These are phyloP conservation scores for Gypsophila paniculata DNA, from an alignment of 179 eudicot species.

Conservation along the genomic window DNA sequence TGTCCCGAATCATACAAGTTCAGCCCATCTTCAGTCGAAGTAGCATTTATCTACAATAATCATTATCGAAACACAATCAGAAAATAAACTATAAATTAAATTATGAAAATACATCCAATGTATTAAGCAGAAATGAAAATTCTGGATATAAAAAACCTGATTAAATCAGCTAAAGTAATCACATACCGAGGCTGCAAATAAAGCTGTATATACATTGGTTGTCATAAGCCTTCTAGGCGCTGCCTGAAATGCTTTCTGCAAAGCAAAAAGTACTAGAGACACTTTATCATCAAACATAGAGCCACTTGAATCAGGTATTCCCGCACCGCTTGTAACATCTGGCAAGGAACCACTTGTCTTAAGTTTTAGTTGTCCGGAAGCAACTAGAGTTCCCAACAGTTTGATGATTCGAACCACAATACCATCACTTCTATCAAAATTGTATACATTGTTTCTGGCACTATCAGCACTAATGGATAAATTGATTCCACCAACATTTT, in stretches of 20 bases:
- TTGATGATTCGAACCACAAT: constrained; percentile 77
- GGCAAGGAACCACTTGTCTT: constrained; percentile 49
- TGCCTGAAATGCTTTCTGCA: constrained; percentile 96
- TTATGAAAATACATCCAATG: constrained; percentile 1
- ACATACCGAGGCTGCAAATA: constrained; percentile 95
- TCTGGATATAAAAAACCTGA: background rate
- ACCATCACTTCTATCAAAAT: constrained; percentile 80
- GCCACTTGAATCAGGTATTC: constrained; percentile 70
- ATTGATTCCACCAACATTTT: constrained; percentile 84
- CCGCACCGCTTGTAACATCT: constrained; percentile 50
- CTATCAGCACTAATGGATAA: constrained; percentile 88
- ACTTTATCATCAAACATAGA: constrained; percentile 98
- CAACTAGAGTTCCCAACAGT: constrained; percentile 72
- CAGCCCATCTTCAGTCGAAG: constrained; percentile 81
- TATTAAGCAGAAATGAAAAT: background rate
- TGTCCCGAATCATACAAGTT: constrained; percentile 91
- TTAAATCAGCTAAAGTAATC: constrained; percentile 3
- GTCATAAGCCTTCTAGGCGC: constrained; percentile 98
- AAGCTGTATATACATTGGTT: constrained; percentile 59
- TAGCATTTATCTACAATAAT: constrained; percentile 68
- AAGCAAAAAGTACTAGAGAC: constrained; percentile 76
- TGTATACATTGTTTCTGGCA: constrained; percentile 92
- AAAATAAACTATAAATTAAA: background rate
- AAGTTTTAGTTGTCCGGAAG: constrained; percentile 67
- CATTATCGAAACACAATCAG: background rate